Conservation (phyloP, 192 early-diverging fungal genomes). For the Spinellus fusiger region DNA sequence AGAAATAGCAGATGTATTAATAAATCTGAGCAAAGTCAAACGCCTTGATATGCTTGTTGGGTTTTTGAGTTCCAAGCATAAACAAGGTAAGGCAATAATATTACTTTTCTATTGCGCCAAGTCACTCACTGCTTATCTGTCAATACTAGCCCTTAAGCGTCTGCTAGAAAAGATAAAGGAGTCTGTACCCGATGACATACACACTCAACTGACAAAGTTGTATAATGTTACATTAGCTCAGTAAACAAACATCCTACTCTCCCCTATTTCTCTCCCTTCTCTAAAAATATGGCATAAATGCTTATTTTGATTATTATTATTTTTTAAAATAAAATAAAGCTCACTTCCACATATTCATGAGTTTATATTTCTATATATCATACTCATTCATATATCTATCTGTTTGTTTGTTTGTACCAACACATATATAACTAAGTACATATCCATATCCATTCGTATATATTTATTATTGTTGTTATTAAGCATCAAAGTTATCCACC, state of each 20-base stretch:
- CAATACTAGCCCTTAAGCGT: not conserved
- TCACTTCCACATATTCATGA: too few species aligned
- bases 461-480: not conserved
- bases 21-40: slow-evolving; percentile 14
- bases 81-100: slow-evolving; percentile 16
- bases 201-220: not conserved
- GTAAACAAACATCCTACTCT: not conserved
- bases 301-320: not conserved
- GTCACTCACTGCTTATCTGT: not conserved
- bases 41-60: slow-evolving; percentile 29
- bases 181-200: not conserved
- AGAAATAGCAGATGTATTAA: slow-evolving; percentile 11
- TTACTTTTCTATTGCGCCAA: not conserved
- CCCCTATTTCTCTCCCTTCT: not conserved
- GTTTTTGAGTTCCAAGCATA: slow-evolving; percentile 17
- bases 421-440: not conserved
- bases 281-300: not conserved
- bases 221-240: not conserved
- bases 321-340: not conserved
- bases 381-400: not conserved
- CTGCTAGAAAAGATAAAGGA: not conserved
- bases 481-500: slow-evolving; percentile 71
- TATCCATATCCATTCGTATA: not conserved
- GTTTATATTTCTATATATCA: not conserved
- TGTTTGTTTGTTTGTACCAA: not conserved